Conservation (phyloP, 2,329 filamentous ascomycete genomes). For the Thelonectria rubi region DNA sequence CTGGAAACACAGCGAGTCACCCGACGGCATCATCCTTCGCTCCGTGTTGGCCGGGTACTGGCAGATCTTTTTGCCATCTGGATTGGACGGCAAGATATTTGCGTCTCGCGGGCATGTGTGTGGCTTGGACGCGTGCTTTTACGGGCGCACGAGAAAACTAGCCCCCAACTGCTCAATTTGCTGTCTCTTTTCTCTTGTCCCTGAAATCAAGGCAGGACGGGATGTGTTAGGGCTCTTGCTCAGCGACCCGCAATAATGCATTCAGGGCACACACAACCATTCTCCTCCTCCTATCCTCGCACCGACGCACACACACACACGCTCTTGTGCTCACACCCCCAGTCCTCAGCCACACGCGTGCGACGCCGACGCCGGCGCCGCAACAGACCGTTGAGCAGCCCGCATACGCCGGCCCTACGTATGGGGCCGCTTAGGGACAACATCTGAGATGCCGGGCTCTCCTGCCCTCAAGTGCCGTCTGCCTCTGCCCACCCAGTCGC, state of each 20-base stretch:
- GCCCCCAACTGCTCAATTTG: constrained; percentile 12
- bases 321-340: neutral
- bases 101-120: neutral
- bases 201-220: neutral
- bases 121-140: constrained; percentile 13
- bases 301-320: constrained; percentile 5
- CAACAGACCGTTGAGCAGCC: constrained; percentile 22
- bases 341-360: constrained; percentile 15
- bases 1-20: neutral
- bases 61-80: neutral
- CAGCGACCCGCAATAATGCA: constrained; percentile 6
- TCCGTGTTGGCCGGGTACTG: neutral
- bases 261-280: constrained; percentile 2
- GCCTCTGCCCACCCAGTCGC: neutral
- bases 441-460: constrained; percentile 25
- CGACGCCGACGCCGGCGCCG: constrained; percentile 11
- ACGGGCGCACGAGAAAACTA: constrained; percentile 9
- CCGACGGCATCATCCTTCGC: constrained; percentile 9
- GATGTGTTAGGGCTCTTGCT: constrained; percentile 2
- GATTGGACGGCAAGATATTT: neutral
- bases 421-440: constrained; percentile 20
- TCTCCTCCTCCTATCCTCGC: constrained; percentile 9
- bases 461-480: constrained; percentile 31
- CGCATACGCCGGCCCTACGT: constrained; percentile 28
- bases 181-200: constrained; percentile 7